Evolutionary conservation across 2,329 filamentous ascomycete species (phyloP).

Genomic region (Fusarium nisikadoi): DNA sequence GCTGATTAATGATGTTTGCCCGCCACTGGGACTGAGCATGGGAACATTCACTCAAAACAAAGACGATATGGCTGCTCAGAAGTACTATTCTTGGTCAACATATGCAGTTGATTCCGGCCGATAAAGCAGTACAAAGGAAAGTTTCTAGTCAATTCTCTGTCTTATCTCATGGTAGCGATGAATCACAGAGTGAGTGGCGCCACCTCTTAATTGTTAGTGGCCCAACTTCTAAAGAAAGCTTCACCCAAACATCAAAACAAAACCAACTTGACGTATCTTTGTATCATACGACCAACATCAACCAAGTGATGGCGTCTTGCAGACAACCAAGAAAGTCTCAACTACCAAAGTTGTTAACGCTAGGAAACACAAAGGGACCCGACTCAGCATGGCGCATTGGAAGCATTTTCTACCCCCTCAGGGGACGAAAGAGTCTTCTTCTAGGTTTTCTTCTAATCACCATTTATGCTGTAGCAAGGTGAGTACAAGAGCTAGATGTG

Average conservation of each 20-base stretch:
- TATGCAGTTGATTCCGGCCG: accelerated
- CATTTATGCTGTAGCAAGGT: not conserved
- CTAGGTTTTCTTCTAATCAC: not conserved
- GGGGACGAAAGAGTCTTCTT: not conserved
- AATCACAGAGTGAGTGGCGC: too few relatives aligned
- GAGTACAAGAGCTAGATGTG: too few relatives aligned
- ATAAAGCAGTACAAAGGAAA: accelerated
- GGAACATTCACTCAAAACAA: too few relatives aligned
- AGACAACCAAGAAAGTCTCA: too few relatives aligned
- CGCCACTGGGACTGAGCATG: not conserved
- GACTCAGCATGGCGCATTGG: not conserved
- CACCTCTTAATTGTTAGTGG: not conserved
- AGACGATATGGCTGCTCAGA: too few relatives aligned
- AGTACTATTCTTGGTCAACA: too few relatives aligned
- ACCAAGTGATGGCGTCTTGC: not conserved
- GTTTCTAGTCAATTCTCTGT: not conserved
- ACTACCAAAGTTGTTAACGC: not conserved
- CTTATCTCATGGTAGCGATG: not conserved
- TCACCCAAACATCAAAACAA: not conserved
- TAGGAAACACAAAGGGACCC: not conserved
- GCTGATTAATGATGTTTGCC: not conserved
- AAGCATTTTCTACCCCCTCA: accelerated
- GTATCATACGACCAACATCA: not conserved
- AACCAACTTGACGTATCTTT: not conserved
- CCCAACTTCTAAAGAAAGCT: not conserved